Percentiles rank a stretch among this genome's conserved stretches.
Evolutionary conservation across 495 filamentous ascomycete species (phyloP).

Genomic region (Trichoderma parareesei): DNA sequence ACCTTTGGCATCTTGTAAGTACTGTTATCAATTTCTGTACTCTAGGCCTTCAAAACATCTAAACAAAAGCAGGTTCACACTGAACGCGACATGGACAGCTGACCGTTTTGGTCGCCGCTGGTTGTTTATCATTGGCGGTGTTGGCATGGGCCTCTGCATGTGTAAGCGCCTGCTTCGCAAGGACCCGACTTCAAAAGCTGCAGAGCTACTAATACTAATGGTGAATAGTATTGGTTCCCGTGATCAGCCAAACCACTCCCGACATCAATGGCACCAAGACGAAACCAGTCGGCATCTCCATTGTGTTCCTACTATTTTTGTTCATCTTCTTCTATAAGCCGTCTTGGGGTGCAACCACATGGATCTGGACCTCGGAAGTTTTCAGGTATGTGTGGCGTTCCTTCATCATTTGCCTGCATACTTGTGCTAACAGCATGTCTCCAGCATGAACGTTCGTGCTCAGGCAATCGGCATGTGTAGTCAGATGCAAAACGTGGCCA

Average conservation of each 20-base stretch:
- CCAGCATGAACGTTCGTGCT: slow-evolving; percentile 55
- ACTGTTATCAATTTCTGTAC: background rate
- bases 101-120: slow-evolving; percentile 44
- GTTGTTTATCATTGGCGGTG: slow-evolving; percentile 40
- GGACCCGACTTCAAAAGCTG: background rate
- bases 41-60: background rate
- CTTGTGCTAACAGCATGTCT: background rate
- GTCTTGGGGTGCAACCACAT: slow-evolving; percentile 58
- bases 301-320: slow-evolving; percentile 54
- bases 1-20: slow-evolving; percentile 34
- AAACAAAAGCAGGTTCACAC: slow-evolving; percentile 36
- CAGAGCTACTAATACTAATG: background rate
- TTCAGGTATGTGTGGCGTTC: slow-evolving; percentile 25
- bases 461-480: slow-evolving; percentile 62
- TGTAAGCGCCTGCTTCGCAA: background rate
- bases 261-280: slow-evolving; percentile 40
- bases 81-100: slow-evolving; percentile 58
- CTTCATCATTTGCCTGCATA: background rate
- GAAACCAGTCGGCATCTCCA: slow-evolving; percentile 51
- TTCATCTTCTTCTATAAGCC: slow-evolving; percentile 66
- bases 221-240: slow-evolving; percentile 44
- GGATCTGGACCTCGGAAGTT: slow-evolving; percentile 60
- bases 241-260: slow-evolving; percentile 48
- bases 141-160: slow-evolving; percentile 45
- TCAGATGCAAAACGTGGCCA: slow-evolving; percentile 59